Base-by-base conservation (phyloP, 371 early-diverging fungal species). In the Rhizomucor pusillus region DNA sequence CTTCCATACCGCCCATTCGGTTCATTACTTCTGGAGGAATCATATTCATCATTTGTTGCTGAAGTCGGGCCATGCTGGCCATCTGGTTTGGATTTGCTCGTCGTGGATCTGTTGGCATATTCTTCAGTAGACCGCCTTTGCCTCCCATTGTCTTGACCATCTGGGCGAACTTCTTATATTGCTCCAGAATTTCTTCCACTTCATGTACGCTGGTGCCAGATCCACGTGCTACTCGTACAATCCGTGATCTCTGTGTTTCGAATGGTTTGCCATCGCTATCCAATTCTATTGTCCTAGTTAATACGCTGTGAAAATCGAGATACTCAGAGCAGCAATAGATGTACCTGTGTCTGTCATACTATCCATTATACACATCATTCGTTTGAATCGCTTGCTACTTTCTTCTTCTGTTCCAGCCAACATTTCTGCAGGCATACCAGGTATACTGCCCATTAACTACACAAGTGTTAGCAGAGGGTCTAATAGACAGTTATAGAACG, bases 131-230 rank as follows among this genome's bases (percentile, higher is more conserved):
- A 16, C 92, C 93, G 56, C 92, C 90, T 59, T 81, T 88, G n/a
- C 95, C 98, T 50, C 98, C 94, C 89, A 99, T 90, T 52, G 88
- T 89, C 83, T 99, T 98, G 59, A 99, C 90, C 84, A 99, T 90
- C 50, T 84, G 87, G 2, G 90, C 87, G 70, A 98, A 95, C 59
- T 81, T 73, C 55, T 86, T 82, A 66, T 92, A 93, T 67, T 94
- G 93, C 50, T 73, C 59, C 48, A 99, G 62, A 43, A 99, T 68
- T 47, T 89, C 91, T 63, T 89, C 88, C 0, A 99, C 90, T 60
- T 96, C 94, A 29, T 83, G 83, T 0, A 88, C 87, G 7, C 85
- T 77, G 11, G 91, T 87, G 6, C 99, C 99, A 6, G 92, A 87
- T 13, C 99, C 99, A 35, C 83, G 83, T 12, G 98, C 94, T 33